These are phyloP conservation scores for Fusarium ramigenum DNA, from an alignment of 2,329 filamentous ascomycete species.

Conservation along the genomic window DNA sequence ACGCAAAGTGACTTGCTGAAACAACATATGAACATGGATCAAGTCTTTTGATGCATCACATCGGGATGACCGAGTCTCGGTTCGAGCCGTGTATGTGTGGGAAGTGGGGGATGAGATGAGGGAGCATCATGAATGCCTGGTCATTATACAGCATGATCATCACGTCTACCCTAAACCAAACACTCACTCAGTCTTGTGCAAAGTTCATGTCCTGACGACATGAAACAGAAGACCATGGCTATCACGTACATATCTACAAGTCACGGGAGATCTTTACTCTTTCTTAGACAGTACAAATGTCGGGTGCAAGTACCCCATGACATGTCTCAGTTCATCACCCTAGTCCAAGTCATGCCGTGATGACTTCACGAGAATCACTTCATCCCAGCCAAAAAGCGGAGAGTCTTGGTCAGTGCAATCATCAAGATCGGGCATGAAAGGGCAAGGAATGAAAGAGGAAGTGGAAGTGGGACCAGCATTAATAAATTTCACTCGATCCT, in stretches of 20 bases:
- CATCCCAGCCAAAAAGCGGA: slow-evolving; percentile 1
- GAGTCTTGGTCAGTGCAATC: slow-evolving; percentile 1
- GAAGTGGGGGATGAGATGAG: background rate
- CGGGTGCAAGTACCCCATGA: background rate
- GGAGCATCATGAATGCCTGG: background rate
- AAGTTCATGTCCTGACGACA: too few species aligned
- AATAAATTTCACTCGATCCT: slow-evolving; percentile 5
- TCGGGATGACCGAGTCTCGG: background rate
- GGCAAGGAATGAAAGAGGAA: background rate
- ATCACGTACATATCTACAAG: background rate
- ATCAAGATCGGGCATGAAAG: slow-evolving; percentile 3
- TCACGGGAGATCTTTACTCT: background rate
- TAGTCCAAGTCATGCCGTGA: background rate
- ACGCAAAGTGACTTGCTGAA: background rate
- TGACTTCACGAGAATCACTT: slow-evolving; percentile 9
- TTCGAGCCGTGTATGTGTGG: background rate
- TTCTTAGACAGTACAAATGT: background rate
- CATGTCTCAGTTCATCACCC: background rate
- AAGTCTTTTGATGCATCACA: background rate
- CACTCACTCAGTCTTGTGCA: background rate
- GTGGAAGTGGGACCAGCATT: slow-evolving; percentile 6
- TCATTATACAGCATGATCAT: background rate
- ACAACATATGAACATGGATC: background rate
- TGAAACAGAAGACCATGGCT: too few species aligned
- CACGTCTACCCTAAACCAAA: background rate